A percentile compares a stretch with the other conserved stretches of the same genome.
phyloP scores from a whole-genome alignment of 2,329 filamentous ascomycete genomes.

The Fusarium acutatum region DNA sequence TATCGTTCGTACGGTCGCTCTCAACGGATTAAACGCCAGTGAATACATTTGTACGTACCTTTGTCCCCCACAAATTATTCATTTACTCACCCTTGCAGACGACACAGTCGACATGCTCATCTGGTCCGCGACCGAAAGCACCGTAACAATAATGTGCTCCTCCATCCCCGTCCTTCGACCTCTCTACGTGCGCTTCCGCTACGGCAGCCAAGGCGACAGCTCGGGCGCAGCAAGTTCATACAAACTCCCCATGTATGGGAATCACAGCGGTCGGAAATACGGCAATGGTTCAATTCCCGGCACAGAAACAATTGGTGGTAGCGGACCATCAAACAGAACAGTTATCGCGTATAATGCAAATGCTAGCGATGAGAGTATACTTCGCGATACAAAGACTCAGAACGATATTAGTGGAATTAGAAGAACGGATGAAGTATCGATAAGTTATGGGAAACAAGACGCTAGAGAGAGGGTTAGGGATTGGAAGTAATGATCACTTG shows the following conservation, averaged over 20 bases:
- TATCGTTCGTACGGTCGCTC: slow-evolving; percentile 18
- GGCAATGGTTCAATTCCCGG: background rate
- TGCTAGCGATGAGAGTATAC: slow-evolving; percentile 25
- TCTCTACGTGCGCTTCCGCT: slow-evolving; percentile 13
- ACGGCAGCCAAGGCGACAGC: slow-evolving; percentile 21
- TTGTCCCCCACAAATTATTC: fast-evolving
- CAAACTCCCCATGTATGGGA: slow-evolving; percentile 12
- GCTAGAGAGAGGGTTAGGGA: too few relatives aligned
- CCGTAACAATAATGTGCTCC: slow-evolving; percentile 25
- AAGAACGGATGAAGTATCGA: slow-evolving; percentile 14
- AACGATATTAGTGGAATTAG: background rate
- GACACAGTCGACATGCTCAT: slow-evolving; percentile 28
- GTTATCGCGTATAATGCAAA: slow-evolving; percentile 1
- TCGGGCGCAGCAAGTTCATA: background rate
- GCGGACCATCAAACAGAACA: background rate
- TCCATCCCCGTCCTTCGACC: slow-evolving; percentile 22
- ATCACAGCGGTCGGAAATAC: slow-evolving; percentile 15
- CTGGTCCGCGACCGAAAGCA: slow-evolving; percentile 28
- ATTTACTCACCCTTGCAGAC: background rate
- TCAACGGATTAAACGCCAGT: slow-evolving; percentile 4
- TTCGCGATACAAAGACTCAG: slow-evolving; percentile 9
- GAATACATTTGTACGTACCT: slow-evolving; percentile 17
- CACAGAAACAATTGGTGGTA: background rate
- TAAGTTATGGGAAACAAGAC: background rate
- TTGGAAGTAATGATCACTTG: background rate